These are phyloP conservation scores for Mrakia blollopis DNA, from an alignment of 768 basidiomycete genomes.

Conservation along the genomic window DNA sequence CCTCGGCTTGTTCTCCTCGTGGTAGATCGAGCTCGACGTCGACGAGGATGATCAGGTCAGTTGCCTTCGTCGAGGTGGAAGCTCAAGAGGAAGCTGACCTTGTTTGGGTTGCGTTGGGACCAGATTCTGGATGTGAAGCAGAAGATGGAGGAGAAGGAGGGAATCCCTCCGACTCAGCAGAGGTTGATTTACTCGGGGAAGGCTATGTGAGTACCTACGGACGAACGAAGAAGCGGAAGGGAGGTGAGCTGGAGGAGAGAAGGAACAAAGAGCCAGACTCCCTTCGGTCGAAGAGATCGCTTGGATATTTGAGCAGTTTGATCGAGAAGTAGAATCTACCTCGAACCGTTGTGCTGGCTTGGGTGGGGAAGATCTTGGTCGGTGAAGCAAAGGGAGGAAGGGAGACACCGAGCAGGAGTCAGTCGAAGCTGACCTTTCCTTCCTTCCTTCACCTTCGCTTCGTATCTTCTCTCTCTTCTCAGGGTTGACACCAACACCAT, in stretches of 20 bases:
- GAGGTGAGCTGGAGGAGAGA: neutral
- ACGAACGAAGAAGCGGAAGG: no score
- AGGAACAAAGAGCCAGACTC: neutral
- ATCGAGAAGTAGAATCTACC: no score
- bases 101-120: neutral
- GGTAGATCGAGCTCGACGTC: constrained; percentile 32
- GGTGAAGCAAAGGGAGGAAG: neutral
- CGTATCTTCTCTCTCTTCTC: neutral
- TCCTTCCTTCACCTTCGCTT: neutral
- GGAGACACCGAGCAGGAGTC: neutral
- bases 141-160: constrained; percentile 34
- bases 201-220: constrained; percentile 25
- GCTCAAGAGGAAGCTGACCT: neutral
- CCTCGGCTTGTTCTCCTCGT: no score
- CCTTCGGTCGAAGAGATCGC: neutral
- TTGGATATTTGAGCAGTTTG: neutral
- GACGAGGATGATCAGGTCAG: constrained; percentile 33
- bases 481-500: constrained; percentile 34
- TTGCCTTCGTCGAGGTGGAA: neutral
- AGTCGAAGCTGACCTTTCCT: neutral
- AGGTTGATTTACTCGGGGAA: constrained; percentile 32
- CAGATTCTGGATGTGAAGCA: constrained; percentile 33
- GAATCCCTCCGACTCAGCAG: constrained; percentile 31
- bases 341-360: no score
- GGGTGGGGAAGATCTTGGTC: no score